Base-by-base conservation (phyloP, 139 green algal species). In the Chlamydomonas sphaeroides region DNA sequence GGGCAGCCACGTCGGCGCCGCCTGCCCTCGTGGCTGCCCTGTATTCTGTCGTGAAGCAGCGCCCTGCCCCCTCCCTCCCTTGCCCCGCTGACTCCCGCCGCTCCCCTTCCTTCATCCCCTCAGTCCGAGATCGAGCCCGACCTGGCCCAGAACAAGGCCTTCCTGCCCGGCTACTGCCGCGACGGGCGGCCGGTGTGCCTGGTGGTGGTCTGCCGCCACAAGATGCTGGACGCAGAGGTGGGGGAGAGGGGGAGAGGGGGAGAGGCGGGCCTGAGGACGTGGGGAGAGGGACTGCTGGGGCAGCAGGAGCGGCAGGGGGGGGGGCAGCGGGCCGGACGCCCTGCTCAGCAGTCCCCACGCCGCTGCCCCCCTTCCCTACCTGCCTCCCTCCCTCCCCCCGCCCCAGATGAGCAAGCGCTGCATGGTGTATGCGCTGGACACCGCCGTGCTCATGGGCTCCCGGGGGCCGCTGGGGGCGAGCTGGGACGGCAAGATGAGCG, bases 401-500 rank as follows among this genome's bases (percentile, higher is more conserved):
- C 45, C 45, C 45, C 45, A 53, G 45, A 21, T 25, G 30, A 39
- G n/a, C 61, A 66, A 36, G 66, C 39, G 66, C 26, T 53, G 14
- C 77, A 84, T 84, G 23, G 65, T 51, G 5, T 84, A 76, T 51
- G 14, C 65, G 2, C 77, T 84, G 30, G 77, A 84, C 77, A 76
- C 65, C 36, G 63, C 65, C 0, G 39, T 0, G 1, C 48, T 39
- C 23, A 61, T 84, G 26, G 77, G 77, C 30, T 32, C 57, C 0
- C 66, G 15, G 41, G 5, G 6, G n/a, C 73, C 59, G 14, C 26
- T 15, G 38, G 30, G 14, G 14, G 15, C 66, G 26, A 65, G 35
- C 17, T 84, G 77, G 77, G 77, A 84, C 77, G 77, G 77, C 33
- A 84, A 84, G 65, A 72, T 57, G 38, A 48, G 26, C 25, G 77